Conservation (phyloP, 2,329 filamentous ascomycete species). For the Calonectria pauciramosa region DNA sequence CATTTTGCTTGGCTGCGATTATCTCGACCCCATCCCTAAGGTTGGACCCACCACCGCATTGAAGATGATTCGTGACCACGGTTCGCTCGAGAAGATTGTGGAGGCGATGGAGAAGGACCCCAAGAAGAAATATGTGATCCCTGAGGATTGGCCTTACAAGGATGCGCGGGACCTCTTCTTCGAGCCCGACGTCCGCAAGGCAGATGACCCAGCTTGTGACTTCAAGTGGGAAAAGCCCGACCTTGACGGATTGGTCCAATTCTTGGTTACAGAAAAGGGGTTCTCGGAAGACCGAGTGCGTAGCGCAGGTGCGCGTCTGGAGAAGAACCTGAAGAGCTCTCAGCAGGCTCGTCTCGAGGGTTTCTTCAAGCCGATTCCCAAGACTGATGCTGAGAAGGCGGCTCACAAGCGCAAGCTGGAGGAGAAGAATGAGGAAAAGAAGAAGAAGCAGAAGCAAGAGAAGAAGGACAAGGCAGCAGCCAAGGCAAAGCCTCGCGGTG, state of each 20-base stretch:
- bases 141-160: conserved; percentile 96
- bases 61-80: conserved; percentile 94
- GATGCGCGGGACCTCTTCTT: conserved; percentile 95
- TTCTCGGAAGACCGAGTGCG: conserved; percentile 97
- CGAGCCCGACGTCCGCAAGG: conserved; percentile 86
- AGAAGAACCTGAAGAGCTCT: conserved; percentile 91
- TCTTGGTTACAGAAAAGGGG: conserved; percentile 92
- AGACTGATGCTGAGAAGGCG: conserved; percentile 88
- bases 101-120: conserved; percentile 82
- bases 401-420: conserved; percentile 93
- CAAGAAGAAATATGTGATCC: conserved; percentile 85
- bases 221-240: conserved; percentile 99
- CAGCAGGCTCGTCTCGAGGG: conserved; percentile 95
- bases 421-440: conserved; percentile 90
- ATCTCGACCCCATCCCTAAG: conserved; percentile 96
- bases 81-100: conserved; percentile 87
- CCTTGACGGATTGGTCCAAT: conserved; percentile 89
- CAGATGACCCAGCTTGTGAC: conserved; percentile 89
- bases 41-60: conserved; percentile 92
- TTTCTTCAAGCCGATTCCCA: conserved; percentile 95
- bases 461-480: conserved; percentile 95
- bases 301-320: conserved; percentile 79
- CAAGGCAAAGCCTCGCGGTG: conserved; percentile 86
- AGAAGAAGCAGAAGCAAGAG: conserved; percentile 94
- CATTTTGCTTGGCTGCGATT: conserved; percentile 97